Conservation (phyloP, 495 filamentous ascomycete genomes). For the Trichoderma erinaceum region DNA sequence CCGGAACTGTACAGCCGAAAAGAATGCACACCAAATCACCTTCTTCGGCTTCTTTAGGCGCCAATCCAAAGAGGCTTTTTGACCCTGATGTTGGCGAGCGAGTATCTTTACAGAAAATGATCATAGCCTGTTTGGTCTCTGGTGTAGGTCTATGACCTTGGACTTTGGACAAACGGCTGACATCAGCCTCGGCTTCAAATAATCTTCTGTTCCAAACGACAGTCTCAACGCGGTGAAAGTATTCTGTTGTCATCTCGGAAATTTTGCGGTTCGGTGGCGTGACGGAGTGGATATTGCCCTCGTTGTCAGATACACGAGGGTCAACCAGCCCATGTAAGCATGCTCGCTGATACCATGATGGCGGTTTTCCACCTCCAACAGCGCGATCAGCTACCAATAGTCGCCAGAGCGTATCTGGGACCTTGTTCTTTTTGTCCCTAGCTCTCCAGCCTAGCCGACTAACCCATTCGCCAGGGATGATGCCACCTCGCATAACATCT, state of each 20-base stretch:
- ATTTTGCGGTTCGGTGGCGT: conserved; percentile 4
- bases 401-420: neutral
- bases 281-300: conserved; percentile 16
- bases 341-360: conserved; percentile 18
- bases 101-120: neutral
- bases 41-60: conserved; percentile 14
- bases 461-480: neutral
- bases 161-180: neutral
- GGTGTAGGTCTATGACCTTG: neutral
- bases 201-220: conserved; percentile 18
- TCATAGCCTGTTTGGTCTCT: neutral
- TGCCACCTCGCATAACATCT: neutral
- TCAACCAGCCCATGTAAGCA: conserved; percentile 18
- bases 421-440: neutral
- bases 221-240: conserved; percentile 16
- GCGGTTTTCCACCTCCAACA: conserved; percentile 12
- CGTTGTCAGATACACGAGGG: conserved; percentile 14
- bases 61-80: conserved; percentile 25
- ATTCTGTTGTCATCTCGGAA: conserved; percentile 11
- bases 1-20: conserved; percentile 40
- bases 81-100: conserved; percentile 24
- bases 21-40: conserved; percentile 37
- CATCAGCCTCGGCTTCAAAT: conserved; percentile 8
- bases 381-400: neutral
- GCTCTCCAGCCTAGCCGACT: neutral